Evolutionary conservation across 2,329 filamentous ascomycete species (phyloP), one percentile per base, ranked within the genome.

Genomic region (Arthroderma sp.): DNA sequence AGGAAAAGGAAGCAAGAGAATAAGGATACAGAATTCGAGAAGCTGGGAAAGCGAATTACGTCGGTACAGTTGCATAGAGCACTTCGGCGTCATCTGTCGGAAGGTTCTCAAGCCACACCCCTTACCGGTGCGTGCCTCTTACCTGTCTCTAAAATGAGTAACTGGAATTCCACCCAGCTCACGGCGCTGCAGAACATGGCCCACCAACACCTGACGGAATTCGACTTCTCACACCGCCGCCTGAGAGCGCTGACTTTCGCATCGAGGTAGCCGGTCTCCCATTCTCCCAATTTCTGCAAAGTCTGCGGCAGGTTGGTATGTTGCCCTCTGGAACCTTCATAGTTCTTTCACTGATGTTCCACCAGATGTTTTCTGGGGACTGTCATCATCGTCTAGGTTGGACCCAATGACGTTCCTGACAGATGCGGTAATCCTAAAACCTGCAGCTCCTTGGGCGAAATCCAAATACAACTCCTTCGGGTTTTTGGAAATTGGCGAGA

Each of bases 21-120:
- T 30, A 45, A 45, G 29, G 36, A 40, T 33, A 45, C 43, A 29
- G 36, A 40, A 40, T 40, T 31, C 15, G 15, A 45, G 1, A 31
- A 40, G 15, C 43, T 28, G 33, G 43, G 43, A 15, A 40, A 33
- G 10, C 11, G 22, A 40, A 7, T 45, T 15, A 33, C 11, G n/a
- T 40, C 37, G 29, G 37, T 28, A 33, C 6, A 40, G 4, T 22
- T 36, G 43, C 6, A 3, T 8, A 45, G 40, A 30, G 28, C 33
- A 33, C 36, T 45, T 40, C 43, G 37, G 36, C 43, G 43, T 40
- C 28, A 40, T 45, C 43, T 45, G 28, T 37, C 43, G 33, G 34
- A 40, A 10, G 36, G 36, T 10, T 45, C 0, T 5, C 36, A 36
- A 6, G 33, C 30, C 10, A 27, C 33, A 33, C 36, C 43, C 34